Evolutionary conservation across 106 monocot species (phyloP).

Genomic region (Chionographis japonica): DNA sequence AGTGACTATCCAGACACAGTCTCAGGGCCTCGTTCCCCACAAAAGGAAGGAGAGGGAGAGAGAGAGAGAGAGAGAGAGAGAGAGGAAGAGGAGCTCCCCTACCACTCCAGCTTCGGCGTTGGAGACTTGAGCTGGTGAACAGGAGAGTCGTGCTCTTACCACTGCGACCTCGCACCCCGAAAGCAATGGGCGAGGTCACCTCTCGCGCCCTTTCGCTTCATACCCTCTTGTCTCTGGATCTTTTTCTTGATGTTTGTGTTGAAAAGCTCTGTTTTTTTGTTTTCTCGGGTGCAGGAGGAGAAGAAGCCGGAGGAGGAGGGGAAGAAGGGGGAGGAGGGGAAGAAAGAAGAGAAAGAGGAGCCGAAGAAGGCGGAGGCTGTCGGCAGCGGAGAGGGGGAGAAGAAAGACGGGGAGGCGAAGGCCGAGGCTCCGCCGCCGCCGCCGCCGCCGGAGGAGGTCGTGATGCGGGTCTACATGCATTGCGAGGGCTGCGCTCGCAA

Average conservation of each 20-base stretch:
- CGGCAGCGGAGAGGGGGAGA: background rate
- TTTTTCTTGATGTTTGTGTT: background rate
- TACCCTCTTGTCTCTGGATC: too few relatives aligned
- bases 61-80: background rate
- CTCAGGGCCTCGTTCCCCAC: too few relatives aligned
- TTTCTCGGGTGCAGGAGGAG: constrained; percentile 11
- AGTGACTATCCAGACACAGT: too few relatives aligned
- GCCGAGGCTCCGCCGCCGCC: constrained; percentile 26
- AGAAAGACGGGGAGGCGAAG: background rate
- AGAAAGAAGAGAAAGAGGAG: constrained; percentile 5
- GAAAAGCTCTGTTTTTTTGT: background rate
- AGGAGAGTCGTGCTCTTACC: too few relatives aligned
- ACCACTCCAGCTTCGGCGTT: too few relatives aligned
- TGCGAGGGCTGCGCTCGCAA: constrained; percentile 79
- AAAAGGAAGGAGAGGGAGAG: background rate
- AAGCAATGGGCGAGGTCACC: constrained; percentile 13
- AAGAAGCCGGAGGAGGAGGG: too few relatives aligned
- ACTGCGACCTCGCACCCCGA: background rate
- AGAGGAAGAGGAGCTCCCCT: too few relatives aligned
- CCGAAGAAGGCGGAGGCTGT: background rate
- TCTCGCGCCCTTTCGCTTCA: background rate
- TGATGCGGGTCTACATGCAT: constrained; percentile 67
- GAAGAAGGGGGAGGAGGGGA: background rate
- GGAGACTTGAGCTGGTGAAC: too few relatives aligned
- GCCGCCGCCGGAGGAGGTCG: constrained; percentile 57